Evolutionary conservation across 1,284 basidiomycete genomes (phyloP).

Genomic region (Sporisorium sorghi): DNA sequence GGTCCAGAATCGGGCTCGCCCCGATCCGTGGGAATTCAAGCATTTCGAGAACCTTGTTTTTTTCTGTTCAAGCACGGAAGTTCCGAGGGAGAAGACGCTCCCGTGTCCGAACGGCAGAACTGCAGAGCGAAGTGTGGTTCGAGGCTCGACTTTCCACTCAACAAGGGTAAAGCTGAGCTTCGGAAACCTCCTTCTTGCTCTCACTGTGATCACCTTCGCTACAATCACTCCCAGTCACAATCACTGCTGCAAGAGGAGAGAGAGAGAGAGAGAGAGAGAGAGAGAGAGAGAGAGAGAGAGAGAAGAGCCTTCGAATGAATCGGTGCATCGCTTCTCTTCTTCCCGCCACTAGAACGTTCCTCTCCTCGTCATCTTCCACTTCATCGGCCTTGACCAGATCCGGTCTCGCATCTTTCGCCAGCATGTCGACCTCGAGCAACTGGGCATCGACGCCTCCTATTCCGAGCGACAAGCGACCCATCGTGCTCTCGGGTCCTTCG

Average conservation of each 20-base stretch:
- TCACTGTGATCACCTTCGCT: neutral
- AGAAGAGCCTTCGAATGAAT: slow-evolving; percentile 3
- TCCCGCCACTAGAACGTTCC: slow-evolving; percentile 3
- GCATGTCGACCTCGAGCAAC: slow-evolving; percentile 33
- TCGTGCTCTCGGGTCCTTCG: slow-evolving; percentile 84
- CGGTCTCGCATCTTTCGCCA: slow-evolving; percentile 9
- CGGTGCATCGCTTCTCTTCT: slow-evolving; percentile 10
- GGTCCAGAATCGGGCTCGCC: slow-evolving; percentile 15
- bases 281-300: no score
- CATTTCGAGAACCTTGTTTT: neutral
- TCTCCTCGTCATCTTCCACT: slow-evolving; percentile 6
- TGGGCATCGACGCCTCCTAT: slow-evolving; percentile 50
- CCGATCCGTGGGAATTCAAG: neutral
- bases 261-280: no score
- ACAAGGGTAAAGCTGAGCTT: neutral
- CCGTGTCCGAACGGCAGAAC: slow-evolving; percentile 2
- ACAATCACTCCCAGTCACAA: no score
- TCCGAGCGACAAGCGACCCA: slow-evolving; percentile 71
- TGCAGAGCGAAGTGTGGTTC: neutral
- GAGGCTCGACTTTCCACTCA: neutral
- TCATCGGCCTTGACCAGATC: neutral
- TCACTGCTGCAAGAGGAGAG: no score
- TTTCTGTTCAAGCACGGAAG: neutral
- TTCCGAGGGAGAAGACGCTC: no score
- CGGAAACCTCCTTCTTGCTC: neutral